Evolutionary conservation across 345 rosid genomes (phyloP).

Genomic region (Boechera stricta): DNA sequence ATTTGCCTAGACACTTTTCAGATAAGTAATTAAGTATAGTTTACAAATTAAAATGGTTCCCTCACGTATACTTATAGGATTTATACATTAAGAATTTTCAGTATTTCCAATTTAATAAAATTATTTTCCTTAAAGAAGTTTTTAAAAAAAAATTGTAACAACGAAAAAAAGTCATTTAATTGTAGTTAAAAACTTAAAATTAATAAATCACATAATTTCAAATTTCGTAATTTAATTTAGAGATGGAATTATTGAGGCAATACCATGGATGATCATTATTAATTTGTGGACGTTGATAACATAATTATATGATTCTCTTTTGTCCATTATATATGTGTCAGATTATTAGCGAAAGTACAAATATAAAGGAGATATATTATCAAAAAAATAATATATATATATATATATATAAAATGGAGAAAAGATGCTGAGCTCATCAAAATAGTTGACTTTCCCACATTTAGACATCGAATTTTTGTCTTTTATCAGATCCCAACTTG

Average conservation of each 20-base stretch:
- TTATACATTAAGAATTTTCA: too few relatives aligned
- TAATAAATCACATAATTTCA: too few relatives aligned
- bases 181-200: neutral
- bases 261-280: neutral
- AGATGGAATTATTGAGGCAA: neutral
- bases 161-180: neutral
- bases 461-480: neutral
- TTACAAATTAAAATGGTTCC: neutral
- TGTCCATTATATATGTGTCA: neutral
- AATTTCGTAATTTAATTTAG: neutral
- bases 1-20: neutral
- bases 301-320: neutral
- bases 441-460: constrained; percentile 39
- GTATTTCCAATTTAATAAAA: too few relatives aligned
- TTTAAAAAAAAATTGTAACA: too few relatives aligned
- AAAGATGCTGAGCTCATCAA: constrained; percentile 31
- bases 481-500: constrained; percentile 42
- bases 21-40: too few relatives aligned
- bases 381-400: too few relatives aligned
- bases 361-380: neutral
- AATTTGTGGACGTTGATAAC: neutral
- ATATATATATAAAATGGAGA: neutral
- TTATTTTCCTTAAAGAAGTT: too few relatives aligned
- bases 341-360: neutral
- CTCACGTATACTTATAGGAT: neutral